Base-by-base conservation (phyloP, 2,329 filamentous ascomycete genomes). In the Chalaropsis ovoidea region DNA sequence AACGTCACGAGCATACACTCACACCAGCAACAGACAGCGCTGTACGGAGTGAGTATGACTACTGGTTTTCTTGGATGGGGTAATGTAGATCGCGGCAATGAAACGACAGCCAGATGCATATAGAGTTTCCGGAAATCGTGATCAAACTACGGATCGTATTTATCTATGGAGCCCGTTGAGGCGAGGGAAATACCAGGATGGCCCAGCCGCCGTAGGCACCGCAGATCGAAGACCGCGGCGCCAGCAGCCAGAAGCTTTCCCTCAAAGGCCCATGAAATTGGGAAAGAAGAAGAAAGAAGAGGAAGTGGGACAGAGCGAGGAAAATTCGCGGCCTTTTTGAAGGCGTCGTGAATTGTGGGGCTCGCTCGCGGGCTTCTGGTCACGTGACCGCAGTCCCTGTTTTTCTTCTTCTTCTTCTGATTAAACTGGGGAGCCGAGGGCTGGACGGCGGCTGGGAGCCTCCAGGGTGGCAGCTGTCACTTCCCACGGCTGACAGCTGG, bases 61-160 rank as follows among this genome's bases (percentile, higher is more conserved):
- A 47, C 43, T n/a, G 43, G 1, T 35, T 39, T 1, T 35, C 15
- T 19, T 35, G n/a, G 4, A 35, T 61, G n/a, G n/a, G 39, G 41
- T 17, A 70, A 73, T 82, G 80, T 82, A 80, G 79, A 81, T 82
- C 79, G 79, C 79, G 71, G 76, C 76, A 80, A 80, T 82, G 80
- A 82, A 82, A 81, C 80, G 77, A 74, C 76, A 77, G 74, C 74
- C 77, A 78, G 79, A 81, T 76, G 74, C 77, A 74, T 71, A 43
- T 41, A 69, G 63, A 61, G 67, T 73, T 70, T 75, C 75, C 76
- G 76, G 76, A 71, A 76, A 78, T 75, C 78, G 80, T 78, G 80
- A 82, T 82, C 81, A 82, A 82, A 81, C 58, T 68, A 66, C 67
- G 63, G 64, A 68, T 68, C 76, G 78, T 54, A 62, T 63, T 62